Conservation (phyloP, 495 filamentous ascomycete genomes). For the Penicillium psychrofluorescens region DNA sequence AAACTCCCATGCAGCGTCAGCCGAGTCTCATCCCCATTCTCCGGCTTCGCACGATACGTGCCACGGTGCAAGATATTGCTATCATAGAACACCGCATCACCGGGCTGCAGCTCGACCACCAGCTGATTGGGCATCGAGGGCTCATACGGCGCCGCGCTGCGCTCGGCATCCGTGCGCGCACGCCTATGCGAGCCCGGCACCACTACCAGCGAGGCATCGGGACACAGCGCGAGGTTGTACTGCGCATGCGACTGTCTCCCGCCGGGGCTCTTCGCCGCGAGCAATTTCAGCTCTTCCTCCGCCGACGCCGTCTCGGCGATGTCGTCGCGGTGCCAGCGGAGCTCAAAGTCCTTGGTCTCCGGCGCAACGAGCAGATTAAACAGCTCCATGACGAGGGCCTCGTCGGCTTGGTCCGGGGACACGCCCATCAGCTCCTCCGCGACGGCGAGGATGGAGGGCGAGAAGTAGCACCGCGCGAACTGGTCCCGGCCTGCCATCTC, state of each 20-base stretch:
- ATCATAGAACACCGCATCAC: constrained; percentile 78
- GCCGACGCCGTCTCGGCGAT: constrained; percentile 49
- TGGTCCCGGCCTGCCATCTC: constrained; percentile 43
- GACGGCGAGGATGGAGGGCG: constrained; percentile 45
- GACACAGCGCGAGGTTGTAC: constrained; percentile 69
- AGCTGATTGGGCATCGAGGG: constrained; percentile 50
- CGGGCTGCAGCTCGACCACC: constrained; percentile 55
- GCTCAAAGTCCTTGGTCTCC: constrained; percentile 50
- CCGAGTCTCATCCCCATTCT: constrained; percentile 45
- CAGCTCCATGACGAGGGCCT: constrained; percentile 66
- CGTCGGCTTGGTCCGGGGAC: constrained; percentile 10
- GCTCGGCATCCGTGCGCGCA: constrained; percentile 57
- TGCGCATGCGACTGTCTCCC: constrained; percentile 59
- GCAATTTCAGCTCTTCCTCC: constrained; percentile 46
- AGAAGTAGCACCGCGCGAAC: constrained; percentile 64
- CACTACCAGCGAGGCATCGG: constrained; percentile 59
- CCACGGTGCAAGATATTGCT: constrained; percentile 83
- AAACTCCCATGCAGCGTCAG: constrained; percentile 80
- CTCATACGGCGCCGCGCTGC: constrained; percentile 53
- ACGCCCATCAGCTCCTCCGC: constrained; percentile 50
- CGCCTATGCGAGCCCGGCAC: constrained; percentile 64
- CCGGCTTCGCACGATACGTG: constrained; percentile 48
- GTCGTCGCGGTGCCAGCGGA: constrained; percentile 77
- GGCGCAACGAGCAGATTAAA: constrained; percentile 73
- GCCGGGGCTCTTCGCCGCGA: constrained; percentile 33